Percentiles rank a stretch among this genome's conserved stretches.
These are phyloP conservation scores for Lecanicillium sp. DNA, from an alignment of 2,329 filamentous ascomycete genomes.

Conservation along the genomic window DNA sequence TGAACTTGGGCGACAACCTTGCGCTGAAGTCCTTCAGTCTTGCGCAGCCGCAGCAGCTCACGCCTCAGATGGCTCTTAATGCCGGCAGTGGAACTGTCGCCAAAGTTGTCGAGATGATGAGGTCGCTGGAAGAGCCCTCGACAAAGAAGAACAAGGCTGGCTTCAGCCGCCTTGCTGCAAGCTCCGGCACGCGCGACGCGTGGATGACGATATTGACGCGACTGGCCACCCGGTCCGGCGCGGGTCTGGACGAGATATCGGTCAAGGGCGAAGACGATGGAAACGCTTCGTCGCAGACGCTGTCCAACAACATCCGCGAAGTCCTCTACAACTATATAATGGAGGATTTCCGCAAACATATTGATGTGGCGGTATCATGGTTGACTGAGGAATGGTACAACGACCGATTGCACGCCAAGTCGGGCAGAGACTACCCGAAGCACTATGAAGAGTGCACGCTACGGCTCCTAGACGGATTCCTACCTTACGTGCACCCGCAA, in stretches of 20 bases:
- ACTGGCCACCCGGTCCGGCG: slow-evolving; percentile 70
- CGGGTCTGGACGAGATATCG: slow-evolving; percentile 55
- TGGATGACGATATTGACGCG: slow-evolving; percentile 87
- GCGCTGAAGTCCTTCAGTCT: slow-evolving; percentile 73
- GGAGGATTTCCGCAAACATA: slow-evolving; percentile 83
- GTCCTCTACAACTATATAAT: slow-evolving; percentile 78
- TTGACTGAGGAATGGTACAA: slow-evolving; percentile 98
- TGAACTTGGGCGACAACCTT: slow-evolving; percentile 34
- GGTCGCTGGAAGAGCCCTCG: slow-evolving; percentile 59
- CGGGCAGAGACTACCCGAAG: slow-evolving; percentile 39
- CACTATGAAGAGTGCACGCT: slow-evolving; percentile 77
- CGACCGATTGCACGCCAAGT: slow-evolving; percentile 49
- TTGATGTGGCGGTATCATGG: slow-evolving; percentile 89
- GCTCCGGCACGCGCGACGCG: slow-evolving; percentile 75
- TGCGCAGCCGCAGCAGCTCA: slow-evolving; percentile 67
- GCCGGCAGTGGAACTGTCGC: slow-evolving; percentile 68
- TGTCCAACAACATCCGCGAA: slow-evolving; percentile 69
- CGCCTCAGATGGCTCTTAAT: slow-evolving; percentile 61
- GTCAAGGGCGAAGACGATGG: slow-evolving; percentile 50
- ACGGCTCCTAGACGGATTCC: slow-evolving; percentile 78
- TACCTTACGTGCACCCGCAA: slow-evolving; percentile 83
- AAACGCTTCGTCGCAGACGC: slow-evolving; percentile 28
- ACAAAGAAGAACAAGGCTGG: slow-evolving; percentile 60
- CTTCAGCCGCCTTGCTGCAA: slow-evolving; percentile 77
- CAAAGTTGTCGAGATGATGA: slow-evolving; percentile 72